Conservation (phyloP, 768 basidiomycete genomes). For the Calvatia gigantea region DNA sequence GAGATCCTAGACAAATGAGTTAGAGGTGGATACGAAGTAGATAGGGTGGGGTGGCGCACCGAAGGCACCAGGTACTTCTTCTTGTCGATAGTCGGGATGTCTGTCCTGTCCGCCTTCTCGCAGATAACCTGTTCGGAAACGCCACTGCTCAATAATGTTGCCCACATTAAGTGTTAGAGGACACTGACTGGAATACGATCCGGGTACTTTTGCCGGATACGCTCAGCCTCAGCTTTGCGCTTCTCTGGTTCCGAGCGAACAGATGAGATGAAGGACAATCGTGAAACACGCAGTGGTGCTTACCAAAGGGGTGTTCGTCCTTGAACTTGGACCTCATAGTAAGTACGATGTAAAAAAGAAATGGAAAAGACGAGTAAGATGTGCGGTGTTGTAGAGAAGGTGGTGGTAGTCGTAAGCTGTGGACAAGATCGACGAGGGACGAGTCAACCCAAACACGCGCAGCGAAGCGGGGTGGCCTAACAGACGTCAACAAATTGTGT, state of each 20-base stretch:
- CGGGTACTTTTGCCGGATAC: constrained; percentile 97
- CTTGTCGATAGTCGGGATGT: constrained; percentile 99
- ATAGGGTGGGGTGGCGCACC: constrained; percentile 41
- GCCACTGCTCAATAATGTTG: not conserved
- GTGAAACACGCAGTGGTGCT: constrained; percentile 25
- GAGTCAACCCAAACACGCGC: constrained; percentile 41
- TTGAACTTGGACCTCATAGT: constrained; percentile 94
- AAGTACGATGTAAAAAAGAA: constrained; percentile 10
- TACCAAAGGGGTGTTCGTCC: constrained; percentile 99
- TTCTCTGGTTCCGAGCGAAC: constrained; percentile 63
- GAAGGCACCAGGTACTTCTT: constrained; percentile 99
- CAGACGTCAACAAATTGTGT: constrained; percentile 33
- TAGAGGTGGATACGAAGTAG: not conserved
- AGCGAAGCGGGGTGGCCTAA: constrained; percentile 28
- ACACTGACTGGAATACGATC: constrained; percentile 92
- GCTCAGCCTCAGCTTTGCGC: constrained; percentile 98
- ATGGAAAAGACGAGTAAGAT: not conserved
- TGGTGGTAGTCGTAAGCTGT: constrained; percentile 16
- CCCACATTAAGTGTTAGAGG: constrained; percentile 1
- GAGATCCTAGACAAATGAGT: constrained; percentile 61
- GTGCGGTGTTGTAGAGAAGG: constrained; percentile 9
- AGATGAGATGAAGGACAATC: constrained; percentile 28
- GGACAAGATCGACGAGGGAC: constrained; percentile 20
- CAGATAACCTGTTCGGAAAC: constrained; percentile 80
- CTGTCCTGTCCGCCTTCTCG: constrained; percentile 97